Percentiles rank a stretch among this genome's conserved stretches.
Evolutionary conservation across 768 basidiomycete genomes (phyloP).

Genomic region (Tephrocybe sp.): DNA sequence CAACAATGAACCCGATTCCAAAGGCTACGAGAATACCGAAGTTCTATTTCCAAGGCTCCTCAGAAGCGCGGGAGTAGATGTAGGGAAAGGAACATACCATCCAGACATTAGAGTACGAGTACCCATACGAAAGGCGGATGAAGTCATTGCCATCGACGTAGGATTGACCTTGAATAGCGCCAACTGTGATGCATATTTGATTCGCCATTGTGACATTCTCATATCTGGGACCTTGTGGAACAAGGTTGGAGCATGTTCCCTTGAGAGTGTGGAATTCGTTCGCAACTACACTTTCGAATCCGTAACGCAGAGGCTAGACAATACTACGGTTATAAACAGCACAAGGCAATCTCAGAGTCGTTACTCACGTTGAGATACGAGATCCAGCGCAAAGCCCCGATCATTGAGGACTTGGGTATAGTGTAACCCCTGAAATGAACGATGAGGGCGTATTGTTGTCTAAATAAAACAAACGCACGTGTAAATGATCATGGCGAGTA

Average conservation of each 20-base stretch:
- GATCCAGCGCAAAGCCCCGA: constrained; percentile 68
- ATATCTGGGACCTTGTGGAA: constrained; percentile 64
- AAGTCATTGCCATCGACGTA: constrained; percentile 60
- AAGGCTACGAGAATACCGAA: too few species aligned
- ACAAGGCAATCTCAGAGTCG: not conserved
- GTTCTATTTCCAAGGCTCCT: too few species aligned
- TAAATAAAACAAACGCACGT: constrained; percentile 34
- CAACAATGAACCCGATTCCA: too few species aligned
- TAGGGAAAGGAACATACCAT: too few species aligned
- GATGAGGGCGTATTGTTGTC: not conserved
- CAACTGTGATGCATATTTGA: constrained; percentile 75
- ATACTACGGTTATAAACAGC: constrained; percentile 11
- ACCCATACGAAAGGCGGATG: constrained; percentile 47
- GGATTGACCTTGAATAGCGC: constrained; percentile 58
- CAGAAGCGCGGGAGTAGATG: too few species aligned
- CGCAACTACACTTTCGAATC: constrained; percentile 70
- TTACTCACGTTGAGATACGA: constrained; percentile 58
- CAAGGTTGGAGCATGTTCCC: constrained; percentile 56
- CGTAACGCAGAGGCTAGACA: constrained; percentile 64
- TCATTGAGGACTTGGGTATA: constrained; percentile 61
- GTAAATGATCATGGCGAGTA: constrained; percentile 54
- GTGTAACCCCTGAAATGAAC: constrained; percentile 40
- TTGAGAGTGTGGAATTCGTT: constrained; percentile 80
- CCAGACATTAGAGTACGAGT: constrained; percentile 39
- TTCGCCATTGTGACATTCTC: constrained; percentile 52